Base-by-base conservation (phyloP, 768 basidiomycete species). In the Kwoniella europaea region DNA sequence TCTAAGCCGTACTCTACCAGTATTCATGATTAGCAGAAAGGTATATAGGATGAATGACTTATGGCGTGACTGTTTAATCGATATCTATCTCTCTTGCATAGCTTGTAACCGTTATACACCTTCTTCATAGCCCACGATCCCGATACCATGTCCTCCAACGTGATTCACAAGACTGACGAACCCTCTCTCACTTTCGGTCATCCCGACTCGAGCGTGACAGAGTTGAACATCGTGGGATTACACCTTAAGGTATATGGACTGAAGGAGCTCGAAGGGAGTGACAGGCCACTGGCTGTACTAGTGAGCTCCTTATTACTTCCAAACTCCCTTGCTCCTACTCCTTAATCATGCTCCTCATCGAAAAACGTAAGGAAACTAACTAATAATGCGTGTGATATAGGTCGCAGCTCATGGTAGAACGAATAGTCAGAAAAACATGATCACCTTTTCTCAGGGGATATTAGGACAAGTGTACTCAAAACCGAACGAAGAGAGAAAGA, bases 351-450 rank as follows among this genome's bases (percentile, higher is more conserved):
- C 29, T 60, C 27, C 3, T 27, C 2, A 12, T 60, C 20, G 10
- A 16, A 60, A 60, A 29, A 16, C 3, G 10, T 22, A 24, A 13
- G 15, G 4, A 42, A 44, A 3, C 41, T n/a, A 12, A 18, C 24
- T 42, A 10, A 43, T 42, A 57, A 29, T 54, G 13, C 9, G 4
- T 15, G 16, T 22, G 27, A 5, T 29, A 44, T 27, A 80, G 79
- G 86, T 89, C 77, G 82, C 87, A 46, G 83, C 87, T 4, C 88
- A 88, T 74, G 88, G 88, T 0, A 82, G 88, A 27, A 73, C 66
- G n/a, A 82, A 82, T 15, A 80, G 79, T 16, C 79, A 84, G 35
- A 78, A 83, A 20, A 69, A 77, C 56, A 77, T 85, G 71, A 79
- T 80, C 12, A 62, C 71, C 35, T 78, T 85, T 35, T 86, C 85